A percentile compares a stretch with the other conserved stretches of the same genome.
These are phyloP conservation scores for Thuidium tamariscinum DNA, from an alignment of 225 moss, liverwort and hornwort genomes.

Conservation along the genomic window DNA sequence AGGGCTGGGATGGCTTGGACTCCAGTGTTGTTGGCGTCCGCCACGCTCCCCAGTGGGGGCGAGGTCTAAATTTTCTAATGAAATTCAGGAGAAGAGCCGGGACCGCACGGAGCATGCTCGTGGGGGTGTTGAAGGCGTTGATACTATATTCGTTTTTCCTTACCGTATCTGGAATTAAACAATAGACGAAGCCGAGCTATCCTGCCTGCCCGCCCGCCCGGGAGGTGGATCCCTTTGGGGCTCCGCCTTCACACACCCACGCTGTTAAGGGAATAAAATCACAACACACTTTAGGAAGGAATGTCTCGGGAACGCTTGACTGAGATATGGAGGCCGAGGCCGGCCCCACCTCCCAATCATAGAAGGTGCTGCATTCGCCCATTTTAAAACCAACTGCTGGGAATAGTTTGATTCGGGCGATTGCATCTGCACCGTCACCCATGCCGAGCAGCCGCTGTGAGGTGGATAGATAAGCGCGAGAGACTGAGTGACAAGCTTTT, in stretches of 20 bases:
- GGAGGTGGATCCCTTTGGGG: neutral
- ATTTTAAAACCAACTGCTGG: neutral
- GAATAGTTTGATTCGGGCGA: neutral
- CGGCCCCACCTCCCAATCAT: conserved; percentile 5
- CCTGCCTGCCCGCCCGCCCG: too few species aligned
- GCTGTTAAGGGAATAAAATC: conserved; percentile 28
- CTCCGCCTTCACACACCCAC: too few species aligned
- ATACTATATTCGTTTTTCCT: neutral
- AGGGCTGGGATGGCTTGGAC: neutral
- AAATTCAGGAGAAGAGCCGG: neutral
- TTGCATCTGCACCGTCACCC: conserved; percentile 14
- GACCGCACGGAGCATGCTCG: neutral
- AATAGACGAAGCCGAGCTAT: neutral
- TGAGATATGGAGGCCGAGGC: neutral
- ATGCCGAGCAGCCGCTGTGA: neutral
- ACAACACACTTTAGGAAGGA: neutral
- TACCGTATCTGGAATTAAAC: neutral
- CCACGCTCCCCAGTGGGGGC: neutral
- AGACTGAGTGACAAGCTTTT: neutral
- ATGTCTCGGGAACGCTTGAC: conserved; percentile 23
- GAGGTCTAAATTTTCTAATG: neutral
- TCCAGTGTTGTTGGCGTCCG: neutral
- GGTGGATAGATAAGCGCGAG: conserved; percentile 26
- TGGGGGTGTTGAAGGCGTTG: neutral
- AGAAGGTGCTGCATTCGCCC: neutral